These are phyloP conservation scores for Diversispora epigaea DNA, from an alignment of 192 early-diverging fungal species.

Conservation along the genomic window DNA sequence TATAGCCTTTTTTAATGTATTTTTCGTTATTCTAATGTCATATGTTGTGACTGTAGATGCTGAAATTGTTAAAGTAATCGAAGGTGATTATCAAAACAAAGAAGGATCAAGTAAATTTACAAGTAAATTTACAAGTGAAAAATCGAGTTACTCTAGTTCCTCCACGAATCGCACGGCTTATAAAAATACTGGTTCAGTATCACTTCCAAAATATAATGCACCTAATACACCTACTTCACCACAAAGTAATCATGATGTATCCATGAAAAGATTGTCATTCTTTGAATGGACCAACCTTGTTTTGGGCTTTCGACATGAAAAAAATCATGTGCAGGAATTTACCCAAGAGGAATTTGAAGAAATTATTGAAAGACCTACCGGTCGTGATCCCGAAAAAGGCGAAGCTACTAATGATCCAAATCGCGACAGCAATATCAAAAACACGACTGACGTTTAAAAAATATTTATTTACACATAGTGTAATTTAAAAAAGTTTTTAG, in stretches of 20 bases:
- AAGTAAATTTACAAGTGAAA: neutral
- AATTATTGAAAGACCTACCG: too few relatives aligned
- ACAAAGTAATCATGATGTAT: neutral
- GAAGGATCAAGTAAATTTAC: neutral
- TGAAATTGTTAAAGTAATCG: conserved; percentile 26
- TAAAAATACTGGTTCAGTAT: neutral
- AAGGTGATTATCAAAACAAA: neutral
- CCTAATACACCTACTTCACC: neutral
- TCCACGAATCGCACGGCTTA: neutral
- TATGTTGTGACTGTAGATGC: conserved; percentile 26
- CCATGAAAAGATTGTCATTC: conserved; percentile 27
- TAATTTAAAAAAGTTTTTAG: too few relatives aligned
- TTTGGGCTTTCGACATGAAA: neutral
- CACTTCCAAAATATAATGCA: neutral
- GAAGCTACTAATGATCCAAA: too few relatives aligned
- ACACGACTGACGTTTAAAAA: too few relatives aligned
- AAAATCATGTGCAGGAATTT: neutral
- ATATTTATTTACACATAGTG: too few relatives aligned
- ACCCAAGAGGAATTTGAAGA: conserved; percentile 1
- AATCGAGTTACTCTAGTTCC: neutral
- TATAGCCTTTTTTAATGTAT: neutral
- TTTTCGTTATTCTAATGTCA: neutral
- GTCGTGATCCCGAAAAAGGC: too few relatives aligned
- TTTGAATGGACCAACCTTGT: conserved; percentile 21
- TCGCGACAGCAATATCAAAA: too few relatives aligned